Evolutionary conservation across 371 early-diverging fungal genomes (phyloP), one percentile per base, ranked within the genome.

Genomic region (Dentiscutata heterogama): DNA sequence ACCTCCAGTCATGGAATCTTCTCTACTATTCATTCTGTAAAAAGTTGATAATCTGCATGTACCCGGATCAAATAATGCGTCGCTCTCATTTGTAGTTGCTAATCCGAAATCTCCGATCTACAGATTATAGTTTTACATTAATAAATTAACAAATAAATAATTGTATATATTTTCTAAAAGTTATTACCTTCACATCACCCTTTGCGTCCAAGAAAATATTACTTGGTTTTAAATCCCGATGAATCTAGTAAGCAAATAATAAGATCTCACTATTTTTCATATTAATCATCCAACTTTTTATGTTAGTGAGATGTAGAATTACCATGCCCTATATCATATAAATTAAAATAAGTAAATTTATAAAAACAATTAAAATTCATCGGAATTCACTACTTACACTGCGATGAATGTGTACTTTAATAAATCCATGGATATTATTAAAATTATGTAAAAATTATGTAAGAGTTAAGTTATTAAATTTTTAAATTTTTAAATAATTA

Each of bases 31-130:
- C 46, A 70, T 70, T 65, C 65, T 65, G 22, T 70, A 16, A 42
- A 70, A 20, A 70, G 10, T 50, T 7, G 58, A 58, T 10, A 58
- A 10, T 42, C 70, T 35, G 22, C 46, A 70, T 22, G 70, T 39
- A 42, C 70, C 39, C 10, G 46, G 51, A 16, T 84, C 84, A 22
- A 74, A 39, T 4, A 68, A 16, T 46, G 82, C 54, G 46, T 46
- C 46, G 10, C 11, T 46, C 29, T 78, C 54, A 53, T 68, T 80
- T n/a, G 84, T 79, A 6, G 84, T 84, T 29, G 96, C 97, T 77
- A 99, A 90, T 0, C 99, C 99, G 89, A 99, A 99, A 84, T 99
- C 99, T 78, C 98, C 98, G 84, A 99, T 96, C 78, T 70, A 58
- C 7, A 22, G 7, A 58, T 58, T 54, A 18, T 58, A 18, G 11